A percentile compares a stretch with the other conserved stretches of the same genome.
Evolutionary conservation across 176 grass and related monocot genomes (phyloP).

Genomic region (Puya raimondii): DNA sequence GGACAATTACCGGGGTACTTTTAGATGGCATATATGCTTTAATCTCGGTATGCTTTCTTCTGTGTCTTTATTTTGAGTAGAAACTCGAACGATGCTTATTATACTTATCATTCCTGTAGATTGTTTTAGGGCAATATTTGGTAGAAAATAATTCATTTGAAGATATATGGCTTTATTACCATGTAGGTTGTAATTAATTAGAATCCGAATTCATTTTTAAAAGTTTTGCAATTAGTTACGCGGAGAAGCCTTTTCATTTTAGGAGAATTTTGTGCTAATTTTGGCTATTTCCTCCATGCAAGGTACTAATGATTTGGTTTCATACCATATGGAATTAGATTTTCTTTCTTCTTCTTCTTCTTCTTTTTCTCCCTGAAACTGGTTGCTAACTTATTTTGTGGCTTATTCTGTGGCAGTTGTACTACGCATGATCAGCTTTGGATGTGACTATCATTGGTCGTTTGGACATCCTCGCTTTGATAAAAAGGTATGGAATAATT

Average conservation of each 20-base stretch:
- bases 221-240: neutral
- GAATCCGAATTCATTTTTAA: neutral
- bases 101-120: neutral
- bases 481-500: conserved; percentile 42
- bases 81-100: neutral
- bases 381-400: conserved; percentile 1
- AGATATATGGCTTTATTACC: neutral
- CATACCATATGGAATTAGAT: neutral
- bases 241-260: neutral
- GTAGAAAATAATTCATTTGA: neutral
- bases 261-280: neutral
- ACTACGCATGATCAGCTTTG: conserved; percentile 89
- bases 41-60: conserved; percentile 65
- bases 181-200: neutral
- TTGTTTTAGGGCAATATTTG: neutral
- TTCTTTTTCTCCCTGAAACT: neutral
- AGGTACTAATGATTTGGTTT: neutral
- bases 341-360: neutral
- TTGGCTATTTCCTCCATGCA: neutral
- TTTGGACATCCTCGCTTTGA: conserved; percentile 51
- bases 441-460: conserved; percentile 85
- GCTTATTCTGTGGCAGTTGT: conserved; percentile 32
- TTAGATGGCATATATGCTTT: conserved; percentile 99
- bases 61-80: conserved; percentile 2
- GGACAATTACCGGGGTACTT: conserved; percentile 78